Conservation (phyloP, 208 protist genomes). For the Lotmaria passim region DNA sequence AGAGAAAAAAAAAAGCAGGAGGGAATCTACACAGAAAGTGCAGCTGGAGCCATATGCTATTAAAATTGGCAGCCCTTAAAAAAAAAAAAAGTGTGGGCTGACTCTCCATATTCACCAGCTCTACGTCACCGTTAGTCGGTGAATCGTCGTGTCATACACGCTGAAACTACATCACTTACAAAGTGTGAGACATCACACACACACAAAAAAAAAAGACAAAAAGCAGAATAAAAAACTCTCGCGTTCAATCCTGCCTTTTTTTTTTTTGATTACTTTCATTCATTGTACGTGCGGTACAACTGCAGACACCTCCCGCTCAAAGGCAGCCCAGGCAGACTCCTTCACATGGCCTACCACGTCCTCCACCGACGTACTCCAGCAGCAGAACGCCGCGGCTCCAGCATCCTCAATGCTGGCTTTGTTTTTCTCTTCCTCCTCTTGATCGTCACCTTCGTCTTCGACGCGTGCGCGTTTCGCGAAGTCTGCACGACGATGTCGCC, state of each 20-base stretch:
- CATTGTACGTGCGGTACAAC: conserved; percentile 1
- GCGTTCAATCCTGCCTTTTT: not conserved
- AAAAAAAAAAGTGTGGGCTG: no score
- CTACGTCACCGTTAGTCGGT: no score
- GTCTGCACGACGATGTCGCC: conserved; percentile 12
- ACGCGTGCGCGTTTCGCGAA: not conserved
- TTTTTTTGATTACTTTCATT: not conserved
- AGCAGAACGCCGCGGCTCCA: not conserved
- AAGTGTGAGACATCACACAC: no score
- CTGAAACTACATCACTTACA: no score
- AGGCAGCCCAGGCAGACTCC: conserved; percentile 9
- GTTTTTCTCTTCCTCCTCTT: not conserved
- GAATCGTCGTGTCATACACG: no score
- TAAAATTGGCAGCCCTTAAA: no score
- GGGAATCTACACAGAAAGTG: not conserved
- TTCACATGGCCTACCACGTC: conserved; percentile 29
- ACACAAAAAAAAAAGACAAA: no score
- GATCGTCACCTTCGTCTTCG: no score
- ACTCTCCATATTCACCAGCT: no score
- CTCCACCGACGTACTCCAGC: conserved; percentile 10
- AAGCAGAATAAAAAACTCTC: not conserved
- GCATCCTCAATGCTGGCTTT: not conserved
- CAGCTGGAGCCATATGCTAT: no score
- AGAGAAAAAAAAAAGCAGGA: not conserved
- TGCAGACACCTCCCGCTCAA: conserved; percentile 15